Evolutionary conservation across 805 yeast species (phyloP), one percentile per base, ranked within the genome.

Genomic region (Maudiozyma bulderi): DNA sequence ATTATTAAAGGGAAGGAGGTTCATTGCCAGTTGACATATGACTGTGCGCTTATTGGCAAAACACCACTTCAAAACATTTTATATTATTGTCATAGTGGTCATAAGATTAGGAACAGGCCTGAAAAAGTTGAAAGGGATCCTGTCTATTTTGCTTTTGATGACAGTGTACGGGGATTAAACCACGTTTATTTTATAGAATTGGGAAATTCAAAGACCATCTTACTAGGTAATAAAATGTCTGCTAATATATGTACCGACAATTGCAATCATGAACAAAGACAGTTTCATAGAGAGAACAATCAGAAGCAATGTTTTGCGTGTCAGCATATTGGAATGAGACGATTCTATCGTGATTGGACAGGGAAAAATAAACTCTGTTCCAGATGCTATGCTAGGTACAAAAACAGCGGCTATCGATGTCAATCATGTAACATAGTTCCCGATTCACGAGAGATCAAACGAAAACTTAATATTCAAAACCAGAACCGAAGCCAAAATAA

Each of bases 341-440:
- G 58, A 40, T 58, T 54, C 43, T 60, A 60, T 45, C 54, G 52
- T 30, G 62, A 58, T 47, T 58, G 62, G 62, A 50, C 60, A 14
- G 64, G 64, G 5, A 53, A 51, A 13, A 51, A 52, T 35, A 52
- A 56, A 30, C 47, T 58, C 8, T 60, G 64, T 45, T 58, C 58
- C 4, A 54, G 60, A 34, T 60, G 64, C 45, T 55, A 57, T 45
- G 57, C 60, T 8, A 54, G 64, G 11, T 60, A 58, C 43, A 53
- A 54, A 43, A 54, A 54, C 37, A 55, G 60, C 39, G 61, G 62
- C 2, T 55, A 55, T 41, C 52, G 60, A 39, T 60, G 64, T 33
- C 34, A 54, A 13, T 49, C 48, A 35, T 60, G 64, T 40, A 55
- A 55, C 29, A 57, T 56, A 45, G 59, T 60, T 6, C 64, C 64